Evolutionary conservation across 495 filamentous ascomycete genomes (phyloP), one percentile per base, ranked within the genome.

Genomic region (Thermothielavioides terrestris): DNA sequence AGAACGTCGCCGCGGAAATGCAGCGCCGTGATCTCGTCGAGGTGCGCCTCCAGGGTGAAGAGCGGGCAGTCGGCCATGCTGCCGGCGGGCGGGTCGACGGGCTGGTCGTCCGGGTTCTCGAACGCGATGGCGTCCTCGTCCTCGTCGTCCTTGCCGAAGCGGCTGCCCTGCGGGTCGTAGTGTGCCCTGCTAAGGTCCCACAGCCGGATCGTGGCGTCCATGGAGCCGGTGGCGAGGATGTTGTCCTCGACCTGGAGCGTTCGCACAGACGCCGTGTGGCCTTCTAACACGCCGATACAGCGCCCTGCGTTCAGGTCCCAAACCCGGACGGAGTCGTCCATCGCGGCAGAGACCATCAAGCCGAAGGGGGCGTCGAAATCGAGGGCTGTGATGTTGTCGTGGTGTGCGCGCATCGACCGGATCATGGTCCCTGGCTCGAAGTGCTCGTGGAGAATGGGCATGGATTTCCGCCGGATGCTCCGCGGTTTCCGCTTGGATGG

Each of bases 341-440:
- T 70, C 2, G 92, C 89, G 2, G 94, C 84, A n/a, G 88, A 90
- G 14, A 97, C 84, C 83, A 96, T 81, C 8, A 89, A 91, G 8
- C 92, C 92, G 58, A 97, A 97, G 0, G 92, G 92, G 23, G 83
- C 86, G 65, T 99, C 92, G 61, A 97, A 96, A 66, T 97, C 92
- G 47, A 99, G 68, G 18, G 89, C 83, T 0, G 89, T 95, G 52
- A 99, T 85, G 55, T 79, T 77, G 62, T 99, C 92, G 20, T 80
- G 82, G 61, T 97, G 94, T 10, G 94, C 88, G 61, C 82, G 82
- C 36, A 96, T 77, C 63, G 94, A 84, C 56, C 83, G 84, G 57
- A 98, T 95, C 60, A 80, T 79, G 41, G 87, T 88, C 14, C 92
- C 92, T 1, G 92, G 87, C 54, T 91, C 80, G 61, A 96, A 86